Evolutionary conservation across 768 basidiomycete genomes (phyloP), one percentile per base, ranked within the genome.

Genomic region (Rhizopogon rudus): DNA sequence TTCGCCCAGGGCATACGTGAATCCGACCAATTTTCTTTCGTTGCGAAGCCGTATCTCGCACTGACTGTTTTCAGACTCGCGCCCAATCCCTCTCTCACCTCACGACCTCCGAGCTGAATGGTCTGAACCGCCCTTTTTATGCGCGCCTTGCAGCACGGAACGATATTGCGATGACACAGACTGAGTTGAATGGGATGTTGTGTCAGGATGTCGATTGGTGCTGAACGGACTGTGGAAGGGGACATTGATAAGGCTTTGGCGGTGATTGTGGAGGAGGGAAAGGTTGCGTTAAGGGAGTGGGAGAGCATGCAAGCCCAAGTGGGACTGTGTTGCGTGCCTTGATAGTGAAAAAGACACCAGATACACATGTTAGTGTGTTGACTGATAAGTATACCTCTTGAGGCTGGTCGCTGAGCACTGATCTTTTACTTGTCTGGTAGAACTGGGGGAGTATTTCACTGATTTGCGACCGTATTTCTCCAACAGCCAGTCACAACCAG

Each of bases 161-260:
- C 54, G 83, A 90, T 58, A 25, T 25, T 25, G 25, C 25, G 25
- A 25, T 25, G 25, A 25, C 25, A 6, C 88, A 87, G 65, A 94
- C 93, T 0, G 77, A 78, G 39, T 68, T 97, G 22, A 86, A 88
- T 25, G 25, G 25, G 25, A 3, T 25, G 4, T 81, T 93, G 91
- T 64, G 75, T 96, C 22, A 78, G 94, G 1, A 72, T 95, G 33
- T 90, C 86, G 1, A 76, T 93, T 22, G 94, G 94, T 0, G 82
- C 87, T 2, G 73, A 78, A 40, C 71, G 80, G 40, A 94, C 93
- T 4, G 77, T 78, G 40, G 79, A 82, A 64, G 64, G 64, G 13
- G 87, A 95, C 66, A 78, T 96, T 5, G 65, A 73, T 35, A 61
- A 66, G 5, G 87, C 87, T 0, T 92, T 81, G 74, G 72, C 73